Evolutionary conservation across 2,329 filamentous ascomycete genomes (phyloP), one percentile per base, ranked within the genome.

Genomic region (Apiospora aurea): DNA sequence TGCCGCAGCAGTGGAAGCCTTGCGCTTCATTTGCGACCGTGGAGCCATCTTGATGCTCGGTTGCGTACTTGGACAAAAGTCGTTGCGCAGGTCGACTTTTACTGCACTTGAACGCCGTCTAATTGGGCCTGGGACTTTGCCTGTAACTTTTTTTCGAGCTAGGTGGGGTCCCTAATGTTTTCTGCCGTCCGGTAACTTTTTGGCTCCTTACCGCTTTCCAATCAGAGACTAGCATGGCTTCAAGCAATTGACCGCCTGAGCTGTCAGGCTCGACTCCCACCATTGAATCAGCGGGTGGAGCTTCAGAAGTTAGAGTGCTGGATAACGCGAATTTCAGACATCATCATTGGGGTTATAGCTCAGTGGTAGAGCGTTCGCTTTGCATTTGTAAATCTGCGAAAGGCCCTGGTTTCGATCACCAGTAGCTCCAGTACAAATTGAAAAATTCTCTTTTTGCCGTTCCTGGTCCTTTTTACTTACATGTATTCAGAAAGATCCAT

Each of bases 1-100:
- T 24, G 85, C 82, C 76, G 90, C 88, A 44, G 85, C 85, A 34
- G 85, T 87, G 26, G 89, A 85, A 73, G 88, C 88, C 82, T 93
- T 93, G 75, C 92, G 89, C 85, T 93, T 93, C 80, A 88, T 86
- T 44, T 83, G 85, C 66, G 80, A 77, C 72, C 83, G 81, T 75
- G 79, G 80, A 64, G 78, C 82, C 84, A 85, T 86, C 76, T 79
- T 75, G 68, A 34, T 44, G 16, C 66, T 47, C 41, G 66, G 44
- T 29, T 47, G 57, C 18, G 57, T 64, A 21, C 41, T 64, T 41
- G 57, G 10, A n/a, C 29, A 64, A 64, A 64, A 64, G 57, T 61
- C 57, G 57, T 64, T 64, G 57, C 57, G 57, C 57, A 64, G 34
- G 57, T 41, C 57, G 57, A 64, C 57, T 64, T 64, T 64, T 64